phyloP scores from a whole-genome alignment of 2,329 filamentous ascomycete species.

The Cercospora sp. region DNA sequence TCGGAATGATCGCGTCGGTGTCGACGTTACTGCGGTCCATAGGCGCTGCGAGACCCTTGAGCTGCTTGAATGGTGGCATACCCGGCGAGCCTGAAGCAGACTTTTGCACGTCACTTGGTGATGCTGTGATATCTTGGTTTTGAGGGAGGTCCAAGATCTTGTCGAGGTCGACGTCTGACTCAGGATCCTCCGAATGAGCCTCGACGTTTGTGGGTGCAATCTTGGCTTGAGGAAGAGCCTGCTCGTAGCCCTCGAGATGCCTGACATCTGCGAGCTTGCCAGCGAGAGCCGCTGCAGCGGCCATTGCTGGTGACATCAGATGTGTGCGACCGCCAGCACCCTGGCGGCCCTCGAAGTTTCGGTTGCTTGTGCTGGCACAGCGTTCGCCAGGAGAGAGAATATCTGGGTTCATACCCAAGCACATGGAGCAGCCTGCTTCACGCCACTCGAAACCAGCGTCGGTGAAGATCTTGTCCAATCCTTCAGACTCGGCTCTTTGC shows the following conservation, averaged over 20 bases:
- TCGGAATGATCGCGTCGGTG: constrained; percentile 99
- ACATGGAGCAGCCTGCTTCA: constrained; percentile 98
- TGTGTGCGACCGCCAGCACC: constrained; percentile 89
- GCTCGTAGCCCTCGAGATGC: constrained; percentile 64
- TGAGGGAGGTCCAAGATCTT: constrained; percentile 62
- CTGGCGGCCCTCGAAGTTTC: constrained; percentile 96
- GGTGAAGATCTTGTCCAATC: constrained; percentile 86
- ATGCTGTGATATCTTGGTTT: constrained; percentile 52
- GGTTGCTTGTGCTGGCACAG: constrained; percentile 93
- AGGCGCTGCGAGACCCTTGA: constrained; percentile 85
- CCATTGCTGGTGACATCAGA: constrained; percentile 96
- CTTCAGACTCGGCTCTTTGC: constrained; percentile 84
- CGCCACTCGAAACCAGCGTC: constrained; percentile 97
- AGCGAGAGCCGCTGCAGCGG: constrained; percentile 82
- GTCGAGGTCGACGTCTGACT: constrained; percentile 64
- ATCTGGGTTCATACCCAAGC: constrained; percentile 98
- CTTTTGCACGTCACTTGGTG: constrained; percentile 52
- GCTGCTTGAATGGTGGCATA: constrained; percentile 77
- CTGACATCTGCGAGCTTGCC: constrained; percentile 92
- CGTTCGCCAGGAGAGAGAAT: constrained; percentile 90
- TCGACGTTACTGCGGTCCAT: constrained; percentile 89
- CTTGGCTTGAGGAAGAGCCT: constrained; percentile 41
- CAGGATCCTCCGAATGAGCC: constrained; percentile 57
- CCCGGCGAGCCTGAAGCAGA: constrained; percentile 58
- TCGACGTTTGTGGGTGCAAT: constrained; percentile 60